Evolutionary conservation across 2,329 filamentous ascomycete species (phyloP).

Genomic region (Cladosporium sp.): DNA sequence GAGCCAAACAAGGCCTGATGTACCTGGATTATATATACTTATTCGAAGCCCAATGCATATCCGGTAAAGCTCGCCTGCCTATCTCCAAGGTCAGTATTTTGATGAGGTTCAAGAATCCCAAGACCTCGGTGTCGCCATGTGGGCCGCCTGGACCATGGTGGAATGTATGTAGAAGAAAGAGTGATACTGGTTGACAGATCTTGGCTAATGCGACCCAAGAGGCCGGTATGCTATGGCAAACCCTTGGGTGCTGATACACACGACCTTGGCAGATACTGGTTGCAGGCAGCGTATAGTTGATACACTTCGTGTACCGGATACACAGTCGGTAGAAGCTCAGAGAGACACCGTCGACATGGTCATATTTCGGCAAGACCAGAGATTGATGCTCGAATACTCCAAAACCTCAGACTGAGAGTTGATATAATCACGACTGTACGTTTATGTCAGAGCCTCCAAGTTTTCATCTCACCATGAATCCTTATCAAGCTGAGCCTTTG

Average conservation of each 20-base stretch:
- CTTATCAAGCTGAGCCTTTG: conserved; percentile 4
- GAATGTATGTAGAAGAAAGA: not conserved
- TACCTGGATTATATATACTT: too few relatives aligned
- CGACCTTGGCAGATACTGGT: conserved; percentile 5
- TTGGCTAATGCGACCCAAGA: conserved; percentile 11
- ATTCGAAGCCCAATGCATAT: too few relatives aligned
- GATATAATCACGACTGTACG: too few relatives aligned
- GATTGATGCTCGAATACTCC: too few relatives aligned
- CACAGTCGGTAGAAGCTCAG: too few relatives aligned
- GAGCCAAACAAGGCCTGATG: too few relatives aligned
- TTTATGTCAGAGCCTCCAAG: too few relatives aligned
- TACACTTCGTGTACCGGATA: too few relatives aligned
- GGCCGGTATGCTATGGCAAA: not conserved
- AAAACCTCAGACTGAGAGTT: too few relatives aligned
- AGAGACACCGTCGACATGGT: too few relatives aligned
- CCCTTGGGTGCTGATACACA: conserved; percentile 3
- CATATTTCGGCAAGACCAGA: too few relatives aligned
- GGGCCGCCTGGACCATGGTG: not conserved
- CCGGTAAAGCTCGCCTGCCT: not conserved
- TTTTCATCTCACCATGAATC: too few relatives aligned
- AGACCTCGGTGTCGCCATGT: not conserved
- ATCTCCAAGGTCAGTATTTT: not conserved
- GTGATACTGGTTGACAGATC: conserved; percentile 1
- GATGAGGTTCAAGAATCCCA: conserved; percentile 1
- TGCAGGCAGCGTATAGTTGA: not conserved